Conservation (phyloP, 2,329 filamentous ascomycete species). For the Sordariomycetes sp. region DNA sequence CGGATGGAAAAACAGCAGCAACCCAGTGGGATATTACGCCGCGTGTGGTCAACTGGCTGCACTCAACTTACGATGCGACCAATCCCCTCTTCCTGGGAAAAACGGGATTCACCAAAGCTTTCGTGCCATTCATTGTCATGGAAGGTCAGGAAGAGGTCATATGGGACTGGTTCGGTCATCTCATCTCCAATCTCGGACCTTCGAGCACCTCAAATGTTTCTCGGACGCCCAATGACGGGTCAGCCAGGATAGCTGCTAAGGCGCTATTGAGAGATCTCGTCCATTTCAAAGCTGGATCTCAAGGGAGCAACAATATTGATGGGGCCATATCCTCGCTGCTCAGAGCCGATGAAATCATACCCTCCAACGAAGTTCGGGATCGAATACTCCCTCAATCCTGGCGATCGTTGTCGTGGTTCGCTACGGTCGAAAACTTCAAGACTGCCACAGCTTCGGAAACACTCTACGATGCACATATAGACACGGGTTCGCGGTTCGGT, state of each 20-base stretch:
- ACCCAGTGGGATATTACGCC: no score
- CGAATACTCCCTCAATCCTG: constrained; percentile 31
- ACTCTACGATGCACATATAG: constrained; percentile 44
- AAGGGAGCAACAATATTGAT: constrained; percentile 35
- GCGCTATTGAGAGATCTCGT: no score
- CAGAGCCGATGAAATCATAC: constrained; percentile 33
- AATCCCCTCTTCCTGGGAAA: constrained; percentile 37
- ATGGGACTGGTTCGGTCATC: constrained; percentile 45
- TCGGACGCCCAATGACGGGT: no score
- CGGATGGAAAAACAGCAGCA: no score
- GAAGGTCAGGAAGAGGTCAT: constrained; percentile 40
- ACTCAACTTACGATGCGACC: background rate
- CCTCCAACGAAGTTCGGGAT: constrained; percentile 21
- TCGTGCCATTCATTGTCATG: constrained; percentile 41
- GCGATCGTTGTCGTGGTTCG: constrained; percentile 38
- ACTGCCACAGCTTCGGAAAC: constrained; percentile 32
- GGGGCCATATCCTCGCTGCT: constrained; percentile 38
- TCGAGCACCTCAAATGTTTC: no score
- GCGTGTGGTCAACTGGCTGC: background rate
- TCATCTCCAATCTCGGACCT: no score
- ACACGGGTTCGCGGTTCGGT: constrained; percentile 30
- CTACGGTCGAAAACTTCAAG: constrained; percentile 40
- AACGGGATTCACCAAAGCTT: constrained; percentile 22
- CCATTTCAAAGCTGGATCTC: constrained; percentile 27
- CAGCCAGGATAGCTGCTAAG: no score